Base-by-base conservation (phyloP, 169 alveolate genomes). In the Plasmodium gallinaceum region DNA sequence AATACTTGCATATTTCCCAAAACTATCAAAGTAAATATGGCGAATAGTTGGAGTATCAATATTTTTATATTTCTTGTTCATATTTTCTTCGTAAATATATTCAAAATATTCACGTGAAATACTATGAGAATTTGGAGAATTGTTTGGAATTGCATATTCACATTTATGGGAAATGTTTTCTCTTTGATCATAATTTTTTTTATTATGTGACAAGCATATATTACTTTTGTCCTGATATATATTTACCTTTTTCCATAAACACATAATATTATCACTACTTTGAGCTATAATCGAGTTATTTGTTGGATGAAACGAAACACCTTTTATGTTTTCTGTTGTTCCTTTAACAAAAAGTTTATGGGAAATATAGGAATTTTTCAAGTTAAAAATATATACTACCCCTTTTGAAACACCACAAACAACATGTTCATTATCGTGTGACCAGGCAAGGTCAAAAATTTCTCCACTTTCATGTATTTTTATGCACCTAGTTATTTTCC, bases 351-450 rank as follows among this genome's bases (percentile, higher is more conserved):
- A 83, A 10, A 83, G 72, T 52, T 83, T 83, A 39, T 83, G 91
- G 0, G 83, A 32, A 0, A 83, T 45, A 24, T 66, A 66, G 8
- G 85, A 65, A 20, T 69, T 69, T 54, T 54, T 83, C 12, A 83
- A 39, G 46, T 83, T 83, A 68, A 48, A 83, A 7, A 83, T 83
- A 12, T 83, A 83, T 0, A 83, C 91, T 26, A 68, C 46, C 0
- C 91, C 91, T 20, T 69, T 65, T 10, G 91, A 68, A 8, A 69
- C 85, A n/a, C 85, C 91, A 83, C 91, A 83, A 0, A 83, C 91
- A 22, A 83, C 83, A 83, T 68, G 83, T 37, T 65, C 83, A 83
- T 69, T 83, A 46, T 83, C 91, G 5, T 54, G 51, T 37, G 91
- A 83, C 91, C 91, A 83, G 0, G 91, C 52, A 6, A 83, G 8